Evolutionary conservation across 2,329 filamentous ascomycete genomes (phyloP).

Genomic region (Penicillium sp.): DNA sequence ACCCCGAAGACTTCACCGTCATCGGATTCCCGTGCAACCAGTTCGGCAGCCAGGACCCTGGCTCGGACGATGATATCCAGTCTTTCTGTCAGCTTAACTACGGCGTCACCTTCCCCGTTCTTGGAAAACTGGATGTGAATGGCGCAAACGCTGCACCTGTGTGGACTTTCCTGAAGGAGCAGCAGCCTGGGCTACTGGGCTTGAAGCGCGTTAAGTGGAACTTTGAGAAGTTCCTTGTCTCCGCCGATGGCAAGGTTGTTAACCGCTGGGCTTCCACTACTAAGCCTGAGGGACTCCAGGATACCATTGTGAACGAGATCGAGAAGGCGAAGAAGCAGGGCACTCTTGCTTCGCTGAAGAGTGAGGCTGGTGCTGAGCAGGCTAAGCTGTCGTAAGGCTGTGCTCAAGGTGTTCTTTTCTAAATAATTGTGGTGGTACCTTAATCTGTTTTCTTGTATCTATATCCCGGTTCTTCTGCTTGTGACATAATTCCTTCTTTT

Average conservation of each 20-base stretch:
- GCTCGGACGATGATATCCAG: constrained; percentile 76
- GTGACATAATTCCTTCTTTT: constrained; percentile 4
- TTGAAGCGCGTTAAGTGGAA: constrained; percentile 98
- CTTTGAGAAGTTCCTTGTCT: constrained; percentile 97
- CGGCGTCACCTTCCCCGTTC: constrained; percentile 84
- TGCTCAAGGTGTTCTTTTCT: not conserved
- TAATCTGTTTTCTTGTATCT: constrained; percentile 9
- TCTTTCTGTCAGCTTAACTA: constrained; percentile 90
- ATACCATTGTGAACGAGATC: constrained; percentile 72
- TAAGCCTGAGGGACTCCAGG: constrained; percentile 79
- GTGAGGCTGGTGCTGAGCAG: constrained; percentile 19
- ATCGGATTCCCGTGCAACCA: constrained; percentile 99
- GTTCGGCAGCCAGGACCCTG: constrained; percentile 88
- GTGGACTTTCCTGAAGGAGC: constrained; percentile 70
- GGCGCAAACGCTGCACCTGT: constrained; percentile 76
- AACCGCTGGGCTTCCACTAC: constrained; percentile 83
- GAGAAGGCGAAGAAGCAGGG: constrained; percentile 52
- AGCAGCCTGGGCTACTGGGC: constrained; percentile 79
- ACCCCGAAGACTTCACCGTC: constrained; percentile 78
- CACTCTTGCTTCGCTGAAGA: constrained; percentile 27
- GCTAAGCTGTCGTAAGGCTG: constrained; percentile 22
- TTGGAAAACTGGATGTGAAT: constrained; percentile 93
- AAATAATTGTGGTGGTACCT: not conserved
- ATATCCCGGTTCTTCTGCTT: constrained; percentile 15
- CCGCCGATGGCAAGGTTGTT: constrained; percentile 80